These are phyloP conservation scores for Bryoerythrophyllum caledonicum DNA, from an alignment of 225 moss, liverwort and hornwort species.

Conservation along the genomic window DNA sequence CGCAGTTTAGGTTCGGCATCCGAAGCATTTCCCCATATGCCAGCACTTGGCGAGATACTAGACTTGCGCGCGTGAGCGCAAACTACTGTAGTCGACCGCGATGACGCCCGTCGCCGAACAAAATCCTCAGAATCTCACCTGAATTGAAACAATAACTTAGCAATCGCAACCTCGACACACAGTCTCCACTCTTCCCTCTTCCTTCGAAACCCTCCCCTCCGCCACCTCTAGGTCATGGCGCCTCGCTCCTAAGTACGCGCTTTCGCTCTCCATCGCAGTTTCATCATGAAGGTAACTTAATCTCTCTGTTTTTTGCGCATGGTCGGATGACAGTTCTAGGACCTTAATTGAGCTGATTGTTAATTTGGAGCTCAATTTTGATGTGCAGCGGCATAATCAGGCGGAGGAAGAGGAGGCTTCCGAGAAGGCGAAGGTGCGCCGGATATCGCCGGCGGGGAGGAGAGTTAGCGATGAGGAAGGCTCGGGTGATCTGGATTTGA, in stretches of 20 bases:
- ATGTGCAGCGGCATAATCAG: conserved; percentile 44
- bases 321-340: not conserved
- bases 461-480: conserved; percentile 75
- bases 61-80: not conserved
- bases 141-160: not conserved
- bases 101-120: not conserved
- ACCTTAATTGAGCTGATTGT: conserved; percentile 23
- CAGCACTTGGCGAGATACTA: not conserved
- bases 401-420: conserved; percentile 58
- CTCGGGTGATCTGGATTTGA: conserved; percentile 92
- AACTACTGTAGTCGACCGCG: not conserved
- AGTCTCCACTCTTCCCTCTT: not conserved
- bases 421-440: conserved; percentile 64
- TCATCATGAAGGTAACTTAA: conserved; percentile 41
- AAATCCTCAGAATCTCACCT: not conserved
- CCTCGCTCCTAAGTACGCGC: not conserved
- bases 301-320: not conserved
- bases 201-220: not conserved
- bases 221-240: conserved; percentile 34
- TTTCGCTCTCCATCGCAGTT: not conserved
- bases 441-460: too few relatives aligned
- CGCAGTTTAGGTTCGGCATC: not conserved
- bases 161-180: not conserved
- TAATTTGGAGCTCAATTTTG: not conserved
- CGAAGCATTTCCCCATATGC: too few relatives aligned